Evolutionary conservation across 2,329 filamentous ascomycete species (phyloP), one percentile per base, ranked within the genome.

Genomic region (Fusarium sp.): DNA sequence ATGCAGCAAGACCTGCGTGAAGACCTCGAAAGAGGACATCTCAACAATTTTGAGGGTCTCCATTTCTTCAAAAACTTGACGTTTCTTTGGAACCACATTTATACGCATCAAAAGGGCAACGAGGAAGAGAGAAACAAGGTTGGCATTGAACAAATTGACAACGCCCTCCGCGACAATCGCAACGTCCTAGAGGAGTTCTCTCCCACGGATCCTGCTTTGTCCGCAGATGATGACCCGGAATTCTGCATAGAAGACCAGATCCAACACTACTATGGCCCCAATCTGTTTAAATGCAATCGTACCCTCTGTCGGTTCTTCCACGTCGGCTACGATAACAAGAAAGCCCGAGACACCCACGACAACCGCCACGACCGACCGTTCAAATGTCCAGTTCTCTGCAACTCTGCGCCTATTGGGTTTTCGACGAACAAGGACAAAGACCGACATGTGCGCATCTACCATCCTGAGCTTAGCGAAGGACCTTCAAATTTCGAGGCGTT

Each of bases 241-340:
- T 23, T 23, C 23, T 23, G 23, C 0, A 39, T 77, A 10, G 15
- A 67, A 60, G 48, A 70, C 23, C 23, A 23, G 23, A 23, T 23
- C 4, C 23, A 23, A 23, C 23, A 23, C 28, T 79, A 77, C 43
- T 84, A 85, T 60, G 82, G 83, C 6, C 34, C 65, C 5, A 78
- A 77, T 9, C 47, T 76, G 10, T 85, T 77, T 77, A 85, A 85
- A 60, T 85, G 84, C 68, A 62, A 72, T 3, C 78, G 76, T n/a
- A 74, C 81, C 10, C 79, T 73, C 3, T 85, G 84, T 70, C 74
- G 73, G 11, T 83, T 78, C 72, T 86, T 85, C 68, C 76, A 82
- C 46, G 74, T 82, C 41, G 84, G 84, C 0, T 85, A 83, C 70
- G 70, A 72, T 7, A 75, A 71, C 9, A 44, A 68, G 2, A 66